Evolutionary conservation across 176 grass and related monocot species (phyloP).

Genomic region (Musa acuminata): DNA sequence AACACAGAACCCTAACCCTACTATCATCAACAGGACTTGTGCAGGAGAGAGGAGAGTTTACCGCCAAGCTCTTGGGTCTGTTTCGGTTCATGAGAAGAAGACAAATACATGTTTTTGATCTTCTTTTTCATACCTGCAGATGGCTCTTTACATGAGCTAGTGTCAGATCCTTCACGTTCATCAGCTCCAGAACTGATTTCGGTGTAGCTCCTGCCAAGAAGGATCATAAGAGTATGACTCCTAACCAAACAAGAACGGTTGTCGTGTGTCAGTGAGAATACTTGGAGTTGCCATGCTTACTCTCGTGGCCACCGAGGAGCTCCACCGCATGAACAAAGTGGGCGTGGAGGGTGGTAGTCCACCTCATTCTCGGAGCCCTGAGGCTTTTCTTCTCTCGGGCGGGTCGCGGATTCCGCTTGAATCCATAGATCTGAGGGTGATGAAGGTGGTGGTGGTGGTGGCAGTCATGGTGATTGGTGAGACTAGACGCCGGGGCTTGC

Average conservation of each 20-base stretch:
- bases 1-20: slow-evolving; percentile 8
- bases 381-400: slow-evolving; percentile 49
- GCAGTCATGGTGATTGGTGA: not conserved
- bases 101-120: slow-evolving; percentile 14
- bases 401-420: slow-evolving; percentile 59
- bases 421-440: slow-evolving; percentile 53
- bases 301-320: slow-evolving; percentile 93
- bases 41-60: not conserved
- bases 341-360: slow-evolving; percentile 86
- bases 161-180: slow-evolving; percentile 99
- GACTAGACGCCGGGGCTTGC: not conserved
- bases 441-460: slow-evolving; percentile 20
- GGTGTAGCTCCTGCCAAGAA: slow-evolving; percentile 69
- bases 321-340: slow-evolving; percentile 90
- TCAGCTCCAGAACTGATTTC: slow-evolving; percentile 92
- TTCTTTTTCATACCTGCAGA: slow-evolving; percentile 49
- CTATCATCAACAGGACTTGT: not conserved
- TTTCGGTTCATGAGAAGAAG: not conserved
- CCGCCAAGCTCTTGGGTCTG: not conserved
- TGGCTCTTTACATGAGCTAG: slow-evolving; percentile 98
- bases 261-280: not conserved
- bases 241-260: too few relatives aligned
- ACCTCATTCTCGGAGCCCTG: slow-evolving; percentile 89
- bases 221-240: not conserved
- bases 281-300: slow-evolving; percentile 23